Evolutionary conservation across 495 filamentous ascomycete species (phyloP).

Genomic region (Hyaloscypha variabilis): DNA sequence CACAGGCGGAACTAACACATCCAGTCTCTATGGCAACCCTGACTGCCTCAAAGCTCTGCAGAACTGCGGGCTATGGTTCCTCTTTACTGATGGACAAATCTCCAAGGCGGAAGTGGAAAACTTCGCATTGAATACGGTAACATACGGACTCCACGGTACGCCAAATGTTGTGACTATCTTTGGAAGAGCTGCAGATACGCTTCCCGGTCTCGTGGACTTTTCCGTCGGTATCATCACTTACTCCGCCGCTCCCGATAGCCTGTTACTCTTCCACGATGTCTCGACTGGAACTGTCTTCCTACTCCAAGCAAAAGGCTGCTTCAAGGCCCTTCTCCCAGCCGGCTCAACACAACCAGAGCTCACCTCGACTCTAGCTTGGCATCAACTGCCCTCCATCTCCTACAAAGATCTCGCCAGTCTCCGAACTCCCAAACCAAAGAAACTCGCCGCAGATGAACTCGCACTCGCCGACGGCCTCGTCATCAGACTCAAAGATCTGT

Average conservation of each 20-base stretch:
- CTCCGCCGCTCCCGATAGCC: slow-evolving; percentile 16
- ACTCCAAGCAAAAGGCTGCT: slow-evolving; percentile 23
- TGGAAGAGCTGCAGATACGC: not conserved
- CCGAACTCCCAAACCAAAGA: not conserved
- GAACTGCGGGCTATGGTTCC: slow-evolving; percentile 18
- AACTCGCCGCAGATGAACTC: slow-evolving; percentile 5
- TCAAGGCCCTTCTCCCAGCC: slow-evolving; percentile 1
- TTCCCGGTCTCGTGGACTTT: slow-evolving; percentile 7
- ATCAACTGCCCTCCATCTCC: not conserved
- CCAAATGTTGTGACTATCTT: slow-evolving; percentile 7
- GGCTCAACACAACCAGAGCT: slow-evolving; percentile 7
- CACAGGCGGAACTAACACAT: not conserved
- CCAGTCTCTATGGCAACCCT: not conserved
- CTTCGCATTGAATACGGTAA: not conserved
- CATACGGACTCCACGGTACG: not conserved
- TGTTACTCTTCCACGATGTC: slow-evolving; percentile 24
- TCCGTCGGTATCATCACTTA: slow-evolving; percentile 21
- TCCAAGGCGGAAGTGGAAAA: not conserved
- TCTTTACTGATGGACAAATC: slow-evolving; percentile 25
- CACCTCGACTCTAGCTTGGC: not conserved
- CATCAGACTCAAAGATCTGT: slow-evolving; percentile 11
- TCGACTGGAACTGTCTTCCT: not conserved
- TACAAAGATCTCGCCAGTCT: not conserved
- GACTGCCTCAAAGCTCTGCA: slow-evolving; percentile 5
- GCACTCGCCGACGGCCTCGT: slow-evolving; percentile 4